phyloP scores from a whole-genome alignment of 306 rosid species.

The Quercus mongolica region DNA sequence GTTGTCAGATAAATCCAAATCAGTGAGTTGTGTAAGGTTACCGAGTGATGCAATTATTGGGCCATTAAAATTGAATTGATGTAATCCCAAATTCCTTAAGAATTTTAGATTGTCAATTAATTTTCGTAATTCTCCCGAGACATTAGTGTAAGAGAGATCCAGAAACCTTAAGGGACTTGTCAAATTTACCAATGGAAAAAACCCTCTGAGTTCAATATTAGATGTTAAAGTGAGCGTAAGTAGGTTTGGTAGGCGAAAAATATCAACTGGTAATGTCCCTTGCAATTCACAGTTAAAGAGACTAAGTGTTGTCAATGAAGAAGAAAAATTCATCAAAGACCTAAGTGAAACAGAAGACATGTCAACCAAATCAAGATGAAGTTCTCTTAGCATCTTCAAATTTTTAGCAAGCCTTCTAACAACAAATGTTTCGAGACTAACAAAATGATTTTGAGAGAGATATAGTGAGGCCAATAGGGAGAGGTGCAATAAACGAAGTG shows the following conservation, averaged over 20 bases:
- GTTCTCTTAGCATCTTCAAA: background rate
- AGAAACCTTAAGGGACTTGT: background rate
- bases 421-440: background rate
- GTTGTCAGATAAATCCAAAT: background rate
- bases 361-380: background rate
- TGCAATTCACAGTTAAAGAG: background rate
- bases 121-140: background rate
- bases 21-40: background rate
- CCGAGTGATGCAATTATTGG: background rate
- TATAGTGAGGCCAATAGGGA: conserved; percentile 19
- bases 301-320: background rate
- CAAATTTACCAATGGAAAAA: conserved; percentile 2
- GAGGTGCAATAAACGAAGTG: background rate
- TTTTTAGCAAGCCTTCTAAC: background rate
- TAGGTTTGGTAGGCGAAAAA: background rate
- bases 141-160: background rate
- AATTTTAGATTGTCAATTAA: background rate
- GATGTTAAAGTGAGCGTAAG: background rate
- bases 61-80: background rate
- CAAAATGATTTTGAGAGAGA: conserved; percentile 28
- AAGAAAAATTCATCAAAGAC: background rate
- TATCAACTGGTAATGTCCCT: background rate
- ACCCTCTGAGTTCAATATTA: background rate
- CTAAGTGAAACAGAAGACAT: background rate
- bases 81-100: background rate